Base-by-base conservation (phyloP, 2,329 filamentous ascomycete species). In the Colletotrichum sublineola region DNA sequence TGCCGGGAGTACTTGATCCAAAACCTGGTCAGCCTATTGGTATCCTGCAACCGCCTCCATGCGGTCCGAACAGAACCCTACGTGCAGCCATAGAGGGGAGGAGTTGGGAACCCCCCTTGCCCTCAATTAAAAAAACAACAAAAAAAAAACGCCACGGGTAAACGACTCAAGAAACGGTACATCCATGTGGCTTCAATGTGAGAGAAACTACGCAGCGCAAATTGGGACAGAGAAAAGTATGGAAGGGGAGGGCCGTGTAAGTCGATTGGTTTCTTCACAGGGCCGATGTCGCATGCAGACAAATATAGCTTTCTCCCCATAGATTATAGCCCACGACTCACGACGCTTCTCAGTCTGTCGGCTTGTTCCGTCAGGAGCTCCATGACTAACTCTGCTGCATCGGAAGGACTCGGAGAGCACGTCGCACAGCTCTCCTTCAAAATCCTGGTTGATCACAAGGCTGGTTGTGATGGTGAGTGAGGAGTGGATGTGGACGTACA, bases 361-460 rank as follows among this genome's bases (percentile, higher is more conserved):
- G 3, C n/a, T 20, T 61, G 24, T 24, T 3, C 42, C 63, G 44
- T 15, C 65, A 60, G 65, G 65, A 68, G 66, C 60, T 72, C 53
- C 40, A 44, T 61, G 63, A 57, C n/a, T 52, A 33, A 42, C 50
- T 18, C 33, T 56, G n/a, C 40, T 18, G 20, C 5, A 14, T 38
- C 66, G 70, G 70, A 50, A 69, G 38, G 66, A 70, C 31, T 70
- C 66, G 70, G 66, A 44, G 40, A 61, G 36, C 36, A 48, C 67
- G 70, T 65, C 11, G 44, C n/a, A n/a, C 15, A 14, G n/a, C 29
- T n/a, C 65, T 38, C 29, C n/a, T 24, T 24, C 24, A 24, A 24
- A 24, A 24, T 24, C 8, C 50, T 53, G 66, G 50, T 73, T 33
- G 18, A 46, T 46, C 48, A 60, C 64, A 61, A 67, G 66, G 38